Evolutionary conservation across 768 basidiomycete species (phyloP), one percentile per base, ranked within the genome.

Genomic region (Suillus brevipes): DNA sequence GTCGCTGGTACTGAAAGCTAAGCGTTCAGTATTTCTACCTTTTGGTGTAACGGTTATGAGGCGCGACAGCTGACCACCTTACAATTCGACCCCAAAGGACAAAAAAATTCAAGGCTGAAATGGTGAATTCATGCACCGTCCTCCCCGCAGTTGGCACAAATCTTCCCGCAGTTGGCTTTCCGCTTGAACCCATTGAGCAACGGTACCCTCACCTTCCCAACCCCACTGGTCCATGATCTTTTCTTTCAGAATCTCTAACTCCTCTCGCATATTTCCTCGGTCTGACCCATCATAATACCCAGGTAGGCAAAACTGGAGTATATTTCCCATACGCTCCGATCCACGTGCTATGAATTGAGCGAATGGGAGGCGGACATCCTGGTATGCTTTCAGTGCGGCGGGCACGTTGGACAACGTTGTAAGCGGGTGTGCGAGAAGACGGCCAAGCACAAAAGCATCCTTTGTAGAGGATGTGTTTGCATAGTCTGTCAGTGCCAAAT

Each of bases 381-480:
- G 71, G 56, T 74, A 73, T 20, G 68, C 45, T 14, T 47, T 59
- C 20, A 74, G 66, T 3, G 61, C 68, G 4, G 45, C 59, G 20
- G 67, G 57, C 4, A 72, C 36, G 31, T 45, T 67, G 12, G 47
- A 28, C n/a, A 49, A 62, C 2, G 61, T 68, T 20, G 64, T 63
- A 34, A 61, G 66, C 4, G 63, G 61, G 63, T 69, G 65, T 14
- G 66, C 63, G 34, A 67, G 67, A 36, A 70, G 67, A 28, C 68
- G 66, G 3, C 69, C 72, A n/a, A 73, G 66, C 20, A 72, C 66
- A 64, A 70, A 72, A 6, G 72, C 72, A 60, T 73, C 72, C 69
- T 74, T 12, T 28, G n/a, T 14, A 42, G n/a, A 14, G 14, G 50
- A 38, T 43, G 9, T 6, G 38, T 6, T 16, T 20, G 5, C 0